A percentile compares a stretch with the other conserved stretches of the same genome.
These are phyloP conservation scores for Microcyclosporella mali DNA, from an alignment of 2,329 filamentous ascomycete genomes.

Conservation along the genomic window DNA sequence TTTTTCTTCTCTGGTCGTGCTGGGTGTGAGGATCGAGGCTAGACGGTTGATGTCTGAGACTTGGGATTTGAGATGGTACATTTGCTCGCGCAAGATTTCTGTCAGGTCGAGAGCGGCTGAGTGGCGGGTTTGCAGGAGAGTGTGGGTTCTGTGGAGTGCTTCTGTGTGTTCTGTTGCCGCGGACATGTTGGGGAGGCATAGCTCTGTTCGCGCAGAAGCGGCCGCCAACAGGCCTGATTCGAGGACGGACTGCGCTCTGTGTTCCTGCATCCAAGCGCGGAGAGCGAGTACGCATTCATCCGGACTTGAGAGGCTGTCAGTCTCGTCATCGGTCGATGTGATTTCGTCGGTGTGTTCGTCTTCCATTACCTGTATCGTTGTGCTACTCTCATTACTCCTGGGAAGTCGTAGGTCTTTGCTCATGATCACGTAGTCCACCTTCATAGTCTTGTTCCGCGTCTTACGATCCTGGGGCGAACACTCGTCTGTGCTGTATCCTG, in stretches of 20 bases:
- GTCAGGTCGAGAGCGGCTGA: slow-evolving; percentile 2
- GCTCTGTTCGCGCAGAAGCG: background rate
- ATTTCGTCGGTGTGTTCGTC: slow-evolving; percentile 1
- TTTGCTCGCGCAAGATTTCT: slow-evolving; percentile 5
- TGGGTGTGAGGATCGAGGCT: background rate
- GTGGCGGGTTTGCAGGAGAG: background rate
- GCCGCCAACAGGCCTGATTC: background rate
- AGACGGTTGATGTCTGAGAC: slow-evolving; percentile 3
- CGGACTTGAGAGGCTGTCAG: slow-evolving; percentile 3
- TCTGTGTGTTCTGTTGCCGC: background rate
- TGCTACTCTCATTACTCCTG: background rate
- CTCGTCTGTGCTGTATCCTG: slow-evolving; percentile 52
- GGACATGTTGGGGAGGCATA: background rate
- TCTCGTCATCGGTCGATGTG: background rate
- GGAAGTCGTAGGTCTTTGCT: slow-evolving; percentile 35
- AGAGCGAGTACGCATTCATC: background rate
- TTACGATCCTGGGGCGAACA: slow-evolving; percentile 46
- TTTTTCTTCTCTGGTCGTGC: background rate
- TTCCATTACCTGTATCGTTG: slow-evolving; percentile 3
- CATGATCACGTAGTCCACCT: slow-evolving; percentile 49
- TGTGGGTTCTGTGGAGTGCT: background rate
- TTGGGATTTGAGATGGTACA: slow-evolving; percentile 5
- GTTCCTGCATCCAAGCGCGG: slow-evolving; percentile 1
- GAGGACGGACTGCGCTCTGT: background rate
- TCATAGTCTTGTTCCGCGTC: slow-evolving; percentile 44